These are phyloP conservation scores for Sporisorium graminicola DNA, from an alignment of 1,284 basidiomycete species.

Conservation along the genomic window DNA sequence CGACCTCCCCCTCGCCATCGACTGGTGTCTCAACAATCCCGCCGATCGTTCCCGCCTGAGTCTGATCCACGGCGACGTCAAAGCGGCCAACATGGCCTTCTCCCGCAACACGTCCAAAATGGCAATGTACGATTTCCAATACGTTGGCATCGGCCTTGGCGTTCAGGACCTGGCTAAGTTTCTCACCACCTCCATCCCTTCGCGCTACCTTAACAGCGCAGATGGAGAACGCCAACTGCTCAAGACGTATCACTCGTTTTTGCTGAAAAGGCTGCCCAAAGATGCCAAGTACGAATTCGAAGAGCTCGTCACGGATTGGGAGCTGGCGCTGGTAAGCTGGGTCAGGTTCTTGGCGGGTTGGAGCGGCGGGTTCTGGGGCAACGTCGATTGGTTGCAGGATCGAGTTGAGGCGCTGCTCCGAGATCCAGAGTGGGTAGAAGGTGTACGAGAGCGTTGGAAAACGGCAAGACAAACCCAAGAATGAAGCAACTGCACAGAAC, in stretches of 20 bases:
- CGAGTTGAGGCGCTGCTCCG: conserved; percentile 31
- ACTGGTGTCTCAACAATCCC: conserved; percentile 44
- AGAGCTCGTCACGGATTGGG: conserved; percentile 33
- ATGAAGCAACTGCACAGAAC: not conserved
- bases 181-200: conserved; percentile 38
- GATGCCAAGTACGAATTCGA: conserved; percentile 28
- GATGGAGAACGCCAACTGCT: conserved; percentile 27
- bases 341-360: conserved; percentile 52
- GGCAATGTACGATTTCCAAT: conserved; percentile 60
- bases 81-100: conserved; percentile 57
- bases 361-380: conserved; percentile 54
- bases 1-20: conserved; percentile 23
- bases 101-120: conserved; percentile 4
- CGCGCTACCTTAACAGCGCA: not conserved
- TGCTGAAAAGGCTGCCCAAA: conserved; percentile 5
- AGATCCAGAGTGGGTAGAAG: conserved; percentile 26
- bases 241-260: conserved; percentile 21
- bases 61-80: conserved; percentile 58
- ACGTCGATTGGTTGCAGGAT: conserved; percentile 43
- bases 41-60: conserved; percentile 7
- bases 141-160: conserved; percentile 48
- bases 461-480: not conserved
- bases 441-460: conserved; percentile 11
- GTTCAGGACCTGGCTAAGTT: conserved; percentile 55
- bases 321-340: conserved; percentile 52